Evolutionary conservation across 179 eudicot genomes (phyloP).

Genomic region (Monotropa hypopitys): DNA sequence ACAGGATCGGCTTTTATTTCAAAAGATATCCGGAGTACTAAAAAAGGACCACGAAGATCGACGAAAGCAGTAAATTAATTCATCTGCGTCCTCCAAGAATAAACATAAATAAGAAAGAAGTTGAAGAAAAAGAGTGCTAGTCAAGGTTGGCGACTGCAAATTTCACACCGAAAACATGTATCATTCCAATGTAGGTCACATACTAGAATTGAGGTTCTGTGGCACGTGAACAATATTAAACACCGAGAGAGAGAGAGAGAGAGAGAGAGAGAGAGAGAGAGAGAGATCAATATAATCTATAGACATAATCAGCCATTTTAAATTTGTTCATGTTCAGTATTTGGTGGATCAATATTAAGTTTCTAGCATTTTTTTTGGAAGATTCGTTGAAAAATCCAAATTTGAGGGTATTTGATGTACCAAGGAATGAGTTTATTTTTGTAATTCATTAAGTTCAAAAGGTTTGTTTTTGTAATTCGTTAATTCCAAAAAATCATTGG

Average conservation of each 20-base stretch:
- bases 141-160: not conserved
- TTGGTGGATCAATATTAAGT: not conserved
- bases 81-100: not conserved
- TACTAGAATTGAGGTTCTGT: not conserved
- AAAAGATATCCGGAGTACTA: not conserved
- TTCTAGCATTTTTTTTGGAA: too few species aligned
- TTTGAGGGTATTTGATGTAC: too few species aligned
- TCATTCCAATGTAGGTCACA: not conserved
- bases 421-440: too few species aligned
- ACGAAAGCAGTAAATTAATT: not conserved
- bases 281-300: not conserved
- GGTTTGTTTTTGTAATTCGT: too few species aligned
- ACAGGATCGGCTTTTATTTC: not conserved
- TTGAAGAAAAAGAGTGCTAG: not conserved
- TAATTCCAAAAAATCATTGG: too few species aligned
- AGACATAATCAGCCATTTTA: not conserved
- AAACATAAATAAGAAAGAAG: not conserved
- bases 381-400: too few species aligned
- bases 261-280: too few species aligned
- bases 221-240: not conserved
- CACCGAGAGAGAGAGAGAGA: not conserved
- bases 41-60: not conserved
- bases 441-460: too few species aligned
- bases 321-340: not conserved
- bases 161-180: constrained; percentile 1